phyloP scores from a whole-genome alignment of 148 eudicot species.

The Selenicereus undatus region DNA sequence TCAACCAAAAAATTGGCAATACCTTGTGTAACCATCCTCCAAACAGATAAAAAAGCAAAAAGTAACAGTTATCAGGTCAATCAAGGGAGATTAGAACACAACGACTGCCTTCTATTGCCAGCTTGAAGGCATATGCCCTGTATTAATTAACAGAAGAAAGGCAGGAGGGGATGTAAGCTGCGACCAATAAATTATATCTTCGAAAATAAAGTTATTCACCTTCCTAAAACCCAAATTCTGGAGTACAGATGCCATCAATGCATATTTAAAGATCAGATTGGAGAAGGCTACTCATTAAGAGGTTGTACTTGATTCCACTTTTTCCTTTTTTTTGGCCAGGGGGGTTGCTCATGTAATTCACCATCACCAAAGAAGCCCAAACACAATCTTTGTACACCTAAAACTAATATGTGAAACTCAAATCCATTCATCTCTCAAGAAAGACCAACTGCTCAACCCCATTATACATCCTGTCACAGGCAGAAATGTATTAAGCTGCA shows the following conservation, averaged over 20 bases:
- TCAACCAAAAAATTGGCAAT: neutral
- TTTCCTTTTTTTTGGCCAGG: neutral
- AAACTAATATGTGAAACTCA: neutral
- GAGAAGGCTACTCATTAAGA: neutral
- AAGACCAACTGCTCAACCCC: neutral
- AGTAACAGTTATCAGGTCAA: neutral
- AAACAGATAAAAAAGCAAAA: neutral
- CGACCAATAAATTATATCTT: too few species aligned
- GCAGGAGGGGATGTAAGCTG: too few species aligned
- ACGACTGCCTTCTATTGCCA: too few species aligned
- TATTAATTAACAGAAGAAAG: too few species aligned
- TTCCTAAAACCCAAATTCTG: neutral
- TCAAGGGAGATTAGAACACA: neutral
- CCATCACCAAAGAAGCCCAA: neutral
- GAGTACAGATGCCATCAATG: neutral
- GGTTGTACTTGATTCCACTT: neutral
- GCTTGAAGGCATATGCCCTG: too few species aligned
- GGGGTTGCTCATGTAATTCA: too few species aligned
- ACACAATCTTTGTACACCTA: neutral
- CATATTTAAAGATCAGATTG: neutral
- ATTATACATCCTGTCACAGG: neutral
- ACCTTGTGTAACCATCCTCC: neutral
- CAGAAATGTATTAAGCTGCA: neutral
- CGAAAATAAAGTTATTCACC: too few species aligned
- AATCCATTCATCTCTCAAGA: neutral